Base-by-base conservation (phyloP, 2,329 filamentous ascomycete species). In the Teratosphaeria zuluensis region DNA sequence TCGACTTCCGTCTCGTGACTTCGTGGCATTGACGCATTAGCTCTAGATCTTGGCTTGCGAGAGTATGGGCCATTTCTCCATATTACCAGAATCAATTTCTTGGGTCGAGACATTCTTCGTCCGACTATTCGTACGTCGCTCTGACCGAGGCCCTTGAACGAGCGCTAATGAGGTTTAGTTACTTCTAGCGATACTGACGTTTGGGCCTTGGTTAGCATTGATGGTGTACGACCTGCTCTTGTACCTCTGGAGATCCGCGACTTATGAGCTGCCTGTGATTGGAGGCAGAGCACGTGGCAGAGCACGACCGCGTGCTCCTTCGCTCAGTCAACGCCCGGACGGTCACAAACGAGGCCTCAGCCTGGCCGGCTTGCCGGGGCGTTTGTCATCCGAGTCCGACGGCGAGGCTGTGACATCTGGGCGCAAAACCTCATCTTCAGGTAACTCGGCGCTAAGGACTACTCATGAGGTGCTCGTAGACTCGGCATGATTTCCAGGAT, bases 151-250 rank as follows among this genome's bases (percentile, higher is more conserved):
- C 31, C n/a, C 21, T 33, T 30, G 14, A 56, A 52, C 56, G 52
- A 58, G 55, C 9, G 54, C 56, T 58, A n/a, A 58, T 56, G 14
- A 19, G 28, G 19, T 14, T 1, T 58, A 88, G 85, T 72, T 88
- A 33, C 65, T 86, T 59, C 78, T 87, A 59, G 84, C 81, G 28
- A 65, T 82, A 51, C 64, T 87, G 51, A 81, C 80, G 53, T 82
- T 88, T 63, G 80, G 80, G 1, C 85, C 85, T 11, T 88, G 85
- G 83, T 71, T 80, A 4, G 73, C 81, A 28, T 72, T 88, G 38
- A 75, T 89, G 62, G 58, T 84, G 62, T 87, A 87, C 74, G 85
- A 89, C 68, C 70, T 85, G 57, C 62, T 81, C 28, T 77, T 87
- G 51, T 89, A 86, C 72, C 63, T 83, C 59, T 81, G 80, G 70